phyloP scores from a whole-genome alignment of 768 basidiomycete species.

The Boletus speciosus region DNA sequence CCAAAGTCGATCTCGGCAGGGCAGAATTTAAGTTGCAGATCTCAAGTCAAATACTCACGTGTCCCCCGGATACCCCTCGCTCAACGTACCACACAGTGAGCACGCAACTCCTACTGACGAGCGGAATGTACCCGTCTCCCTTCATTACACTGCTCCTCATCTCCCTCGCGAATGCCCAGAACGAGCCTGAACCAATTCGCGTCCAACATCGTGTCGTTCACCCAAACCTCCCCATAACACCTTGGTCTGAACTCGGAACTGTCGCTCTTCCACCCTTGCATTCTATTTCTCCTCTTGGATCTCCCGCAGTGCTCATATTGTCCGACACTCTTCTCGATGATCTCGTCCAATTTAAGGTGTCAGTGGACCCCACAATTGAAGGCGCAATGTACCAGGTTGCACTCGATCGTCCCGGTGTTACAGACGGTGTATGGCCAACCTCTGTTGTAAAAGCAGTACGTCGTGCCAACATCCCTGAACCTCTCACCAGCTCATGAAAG shows the following conservation, averaged over 20 bases:
- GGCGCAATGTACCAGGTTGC: slow-evolving; percentile 70
- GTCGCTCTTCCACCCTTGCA: slow-evolving; percentile 21
- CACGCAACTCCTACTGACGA: not conserved
- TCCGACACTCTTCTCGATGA: slow-evolving; percentile 45
- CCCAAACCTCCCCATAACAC: slow-evolving; percentile 25
- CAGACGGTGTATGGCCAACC: slow-evolving; percentile 33
- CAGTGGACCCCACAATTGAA: slow-evolving; percentile 36
- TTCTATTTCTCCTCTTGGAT: slow-evolving; percentile 36
- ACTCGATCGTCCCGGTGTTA: slow-evolving; percentile 45
- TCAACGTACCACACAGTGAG: slow-evolving; percentile 5
- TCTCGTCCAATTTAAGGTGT: slow-evolving; percentile 42
- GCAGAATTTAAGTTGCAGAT: too few species aligned
- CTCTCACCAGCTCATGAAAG: slow-evolving; percentile 13
- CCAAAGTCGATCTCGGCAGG: not conserved
- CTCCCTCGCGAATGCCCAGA: slow-evolving; percentile 11
- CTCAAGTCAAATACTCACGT: not conserved
- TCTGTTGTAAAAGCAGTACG: slow-evolving; percentile 38
- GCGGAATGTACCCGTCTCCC: slow-evolving; percentile 7
- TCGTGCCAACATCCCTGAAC: slow-evolving; percentile 51
- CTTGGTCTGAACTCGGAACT: slow-evolving; percentile 27
- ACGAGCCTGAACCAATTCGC: slow-evolving; percentile 8
- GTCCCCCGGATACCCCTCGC: slow-evolving; percentile 21
- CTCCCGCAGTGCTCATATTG: slow-evolving; percentile 34
- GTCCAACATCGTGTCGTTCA: slow-evolving; percentile 33
- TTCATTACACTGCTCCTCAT: slow-evolving; percentile 13